Conservation (phyloP, 2,329 filamentous ascomycete genomes). For the Colletotrichum limetticola region DNA sequence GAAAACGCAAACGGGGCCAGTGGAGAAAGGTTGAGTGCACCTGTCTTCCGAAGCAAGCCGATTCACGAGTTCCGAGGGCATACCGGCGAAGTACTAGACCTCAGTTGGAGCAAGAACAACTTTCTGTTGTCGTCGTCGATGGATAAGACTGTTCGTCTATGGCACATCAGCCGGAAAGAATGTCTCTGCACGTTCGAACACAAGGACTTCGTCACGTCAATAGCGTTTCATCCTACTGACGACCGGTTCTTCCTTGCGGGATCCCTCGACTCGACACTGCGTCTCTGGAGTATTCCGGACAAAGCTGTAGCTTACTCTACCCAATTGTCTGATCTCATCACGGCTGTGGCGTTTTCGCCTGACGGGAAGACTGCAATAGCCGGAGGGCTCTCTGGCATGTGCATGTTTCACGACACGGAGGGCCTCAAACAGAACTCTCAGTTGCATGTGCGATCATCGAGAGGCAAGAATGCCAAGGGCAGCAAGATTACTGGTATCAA, state of each 20-base stretch:
- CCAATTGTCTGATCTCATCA: constrained; percentile 86
- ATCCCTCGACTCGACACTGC: constrained; percentile 86
- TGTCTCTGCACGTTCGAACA: constrained; percentile 95
- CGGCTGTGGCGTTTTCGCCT: constrained; percentile 91
- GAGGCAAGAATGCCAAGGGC: constrained; percentile 93
- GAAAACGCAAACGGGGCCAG: constrained; percentile 61
- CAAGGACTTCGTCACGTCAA: constrained; percentile 93
- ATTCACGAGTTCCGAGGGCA: constrained; percentile 86
- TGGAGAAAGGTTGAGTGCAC: constrained; percentile 80
- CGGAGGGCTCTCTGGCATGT: constrained; percentile 85
- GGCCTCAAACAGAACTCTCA: constrained; percentile 86
- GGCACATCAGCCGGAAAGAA: constrained; percentile 87
- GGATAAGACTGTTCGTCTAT: constrained; percentile 96
- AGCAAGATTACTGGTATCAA: constrained; percentile 98
- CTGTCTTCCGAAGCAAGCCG: constrained; percentile 86
- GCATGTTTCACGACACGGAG: constrained; percentile 93
- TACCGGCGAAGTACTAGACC: constrained; percentile 84
- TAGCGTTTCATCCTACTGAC: constrained; percentile 93
- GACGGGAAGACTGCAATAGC: constrained; percentile 92
- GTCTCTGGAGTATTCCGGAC: constrained; percentile 97
- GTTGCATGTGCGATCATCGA: constrained; percentile 91
- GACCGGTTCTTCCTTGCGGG: constrained; percentile 97
- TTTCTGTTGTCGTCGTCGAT: constrained; percentile 96
- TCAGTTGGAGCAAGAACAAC: constrained; percentile 99
- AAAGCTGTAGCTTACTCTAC: constrained; percentile 89